Evolutionary conservation across 2,329 filamentous ascomycete species (phyloP), one percentile per base, ranked within the genome.

Genomic region (Penicillium polonicum): DNA sequence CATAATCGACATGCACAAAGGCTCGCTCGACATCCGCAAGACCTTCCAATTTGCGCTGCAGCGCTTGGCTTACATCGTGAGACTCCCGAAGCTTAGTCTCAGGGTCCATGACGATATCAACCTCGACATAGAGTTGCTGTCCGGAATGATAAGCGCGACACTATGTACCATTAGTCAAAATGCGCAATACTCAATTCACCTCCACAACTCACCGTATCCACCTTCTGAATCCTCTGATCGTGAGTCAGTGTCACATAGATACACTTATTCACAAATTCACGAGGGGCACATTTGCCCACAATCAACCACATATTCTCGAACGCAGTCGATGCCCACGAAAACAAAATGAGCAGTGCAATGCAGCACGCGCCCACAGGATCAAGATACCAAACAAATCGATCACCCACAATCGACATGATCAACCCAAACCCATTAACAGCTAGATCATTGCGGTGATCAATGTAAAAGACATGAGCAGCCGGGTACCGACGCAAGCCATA

Each of bases 1-100:
- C 59, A 48, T 61, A 61, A 42, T 61, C 59, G 15, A 61, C 52
- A 57, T 61, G 57, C n/a, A 61, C 57, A 25, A 59, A 61, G 10
- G 49, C 59, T 6, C 59, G 44, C 23, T 59, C 59, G 19, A 61
- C 52, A 53, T 54, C 53, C 4, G 52, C 53, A 1, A 59, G 48
- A 19, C 53, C 55, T 43, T 61, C 59, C 25, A 61, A 19, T 31
- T 61, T 61, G n/a, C 52, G 55, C 44, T 61, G 59, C 44, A 61
- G 13, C 13, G 48, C 56, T 46, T 61, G 52, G 15, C 55, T 53
- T 41, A 61, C 56, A 49, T 61, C 59, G 36, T 61, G 56, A 25
- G 52, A 59, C 39, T 59, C 52, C 17, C 57, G 56, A 25, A 61
- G 42, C 35, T 50, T 61, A n/a, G 49, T 49, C 31, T 59, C 56